A percentile compares a stretch with the other conserved stretches of the same genome.
Evolutionary conservation across 345 rosid species (phyloP).

Genomic region (Brassica juncea): DNA sequence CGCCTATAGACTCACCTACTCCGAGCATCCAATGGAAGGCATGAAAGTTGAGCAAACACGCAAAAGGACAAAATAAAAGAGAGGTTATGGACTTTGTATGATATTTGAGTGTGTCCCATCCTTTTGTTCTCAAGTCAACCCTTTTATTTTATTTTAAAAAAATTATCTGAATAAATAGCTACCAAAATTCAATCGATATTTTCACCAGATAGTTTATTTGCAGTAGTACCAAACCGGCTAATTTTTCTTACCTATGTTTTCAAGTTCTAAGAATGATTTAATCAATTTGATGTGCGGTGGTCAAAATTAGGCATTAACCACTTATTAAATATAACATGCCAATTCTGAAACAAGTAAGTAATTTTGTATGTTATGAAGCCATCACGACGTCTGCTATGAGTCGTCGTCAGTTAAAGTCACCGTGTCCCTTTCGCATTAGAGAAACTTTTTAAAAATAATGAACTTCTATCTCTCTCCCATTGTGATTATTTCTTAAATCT

Average conservation of each 20-base stretch:
- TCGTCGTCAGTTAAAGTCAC: neutral
- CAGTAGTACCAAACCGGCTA: neutral
- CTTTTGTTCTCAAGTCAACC: conserved; percentile 14
- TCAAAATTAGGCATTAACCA: conserved; percentile 4
- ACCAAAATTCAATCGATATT: neutral
- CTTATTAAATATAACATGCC: neutral
- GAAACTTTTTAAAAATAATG: neutral
- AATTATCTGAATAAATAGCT: neutral
- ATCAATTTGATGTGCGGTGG: neutral
- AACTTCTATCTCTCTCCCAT: neutral
- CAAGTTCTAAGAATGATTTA: neutral
- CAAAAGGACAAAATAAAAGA: neutral
- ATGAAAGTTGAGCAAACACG: conserved; percentile 4
- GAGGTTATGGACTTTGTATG: neutral
- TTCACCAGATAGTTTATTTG: neutral
- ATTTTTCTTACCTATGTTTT: neutral
- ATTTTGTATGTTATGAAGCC: neutral
- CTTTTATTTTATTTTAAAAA: neutral
- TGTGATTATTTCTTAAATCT: neutral
- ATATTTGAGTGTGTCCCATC: neutral
- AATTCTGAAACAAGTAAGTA: neutral
- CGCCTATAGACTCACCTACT: neutral
- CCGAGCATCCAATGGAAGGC: conserved; percentile 6
- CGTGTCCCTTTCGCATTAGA: neutral
- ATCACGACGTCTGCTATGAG: neutral